Base-by-base conservation (phyloP, 169 alveolate genomes). In the Plasmodium ovale region DNA sequence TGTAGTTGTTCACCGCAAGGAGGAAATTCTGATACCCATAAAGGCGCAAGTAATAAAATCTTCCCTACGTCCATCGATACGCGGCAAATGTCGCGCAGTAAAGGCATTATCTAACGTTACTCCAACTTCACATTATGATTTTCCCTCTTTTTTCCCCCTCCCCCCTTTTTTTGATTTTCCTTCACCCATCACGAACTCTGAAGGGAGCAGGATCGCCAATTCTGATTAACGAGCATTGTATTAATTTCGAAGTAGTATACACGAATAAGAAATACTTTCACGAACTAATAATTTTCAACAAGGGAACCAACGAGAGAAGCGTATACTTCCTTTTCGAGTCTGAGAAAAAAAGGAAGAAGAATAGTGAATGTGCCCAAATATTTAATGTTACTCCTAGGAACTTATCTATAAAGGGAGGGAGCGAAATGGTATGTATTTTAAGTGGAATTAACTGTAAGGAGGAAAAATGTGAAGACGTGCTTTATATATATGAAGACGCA, bases 201-300 rank as follows among this genome's bases (percentile, higher is more conserved):
- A 12, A 67, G 88, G 88, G 88, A 9, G 53, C 62, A 6, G 88
- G 88, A 21, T 77, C 77, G 6, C 88, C 88, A n/a, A 77, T 77
- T 19, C 37, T 77, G n/a, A 68, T 77, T 16, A 60, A 42, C 31
- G 77, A 77, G 19, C 25, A 37, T 5, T 47, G 23, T 37, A 60
- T 77, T 27, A 42, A 35, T 27, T 77, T 77, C 42, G 74, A 77
- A 1, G 74, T 31, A 31, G 19, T 53, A 23, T 27, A 77, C 77
- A 77, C 88, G 27, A 62, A 56, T 39, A 77, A 77, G 62, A 77
- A 77, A 49, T 60, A 77, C 39, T 47, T 60, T 27, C 88, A 47
- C 16, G 88, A 77, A 39, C 74, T 77, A 19, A 77, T 77, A 27
- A 37, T 77, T 14, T 77, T 68, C 49, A 77, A 77, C 53, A 77